Evolutionary conservation across 108 stramenopile species (phyloP).

Genomic region (Poteriospumella lacustris): DNA sequence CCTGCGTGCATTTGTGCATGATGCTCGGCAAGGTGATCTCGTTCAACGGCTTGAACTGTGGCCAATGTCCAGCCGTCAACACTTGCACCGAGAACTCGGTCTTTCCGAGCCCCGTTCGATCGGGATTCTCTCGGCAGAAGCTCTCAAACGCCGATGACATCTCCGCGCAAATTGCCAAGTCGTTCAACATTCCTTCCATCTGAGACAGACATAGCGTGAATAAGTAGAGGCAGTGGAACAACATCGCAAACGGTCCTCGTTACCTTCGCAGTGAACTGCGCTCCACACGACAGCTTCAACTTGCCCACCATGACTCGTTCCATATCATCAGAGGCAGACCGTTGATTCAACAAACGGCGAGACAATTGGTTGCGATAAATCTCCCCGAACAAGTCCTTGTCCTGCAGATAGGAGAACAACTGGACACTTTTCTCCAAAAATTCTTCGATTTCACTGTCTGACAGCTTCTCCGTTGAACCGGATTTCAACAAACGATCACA

Average conservation of each 20-base stretch:
- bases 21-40: constrained; percentile 77
- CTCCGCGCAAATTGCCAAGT: constrained; percentile 86
- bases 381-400: constrained; percentile 98
- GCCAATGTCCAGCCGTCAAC: constrained; percentile 97
- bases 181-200: constrained; percentile 96
- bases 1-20: constrained; percentile 80
- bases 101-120: constrained; percentile 45
- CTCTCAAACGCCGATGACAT: constrained; percentile 79
- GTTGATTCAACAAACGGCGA: constrained; percentile 89
- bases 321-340: constrained; percentile 91
- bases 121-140: constrained; percentile 42
- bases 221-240: neutral
- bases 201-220: neutral
- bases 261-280: constrained; percentile 98
- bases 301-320: constrained; percentile 98
- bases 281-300: constrained; percentile 94
- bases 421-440: constrained; percentile 85
- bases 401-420: constrained; percentile 91
- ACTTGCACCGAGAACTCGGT: constrained; percentile 85
- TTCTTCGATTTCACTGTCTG: constrained; percentile 86
- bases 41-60: constrained; percentile 76
- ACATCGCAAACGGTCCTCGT: neutral
- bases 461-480: constrained; percentile 84
- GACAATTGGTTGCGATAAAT: constrained; percentile 96
- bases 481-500: constrained; percentile 97